phyloP scores from a whole-genome alignment of 768 basidiomycete genomes.

The Pleurotus giganteus region DNA sequence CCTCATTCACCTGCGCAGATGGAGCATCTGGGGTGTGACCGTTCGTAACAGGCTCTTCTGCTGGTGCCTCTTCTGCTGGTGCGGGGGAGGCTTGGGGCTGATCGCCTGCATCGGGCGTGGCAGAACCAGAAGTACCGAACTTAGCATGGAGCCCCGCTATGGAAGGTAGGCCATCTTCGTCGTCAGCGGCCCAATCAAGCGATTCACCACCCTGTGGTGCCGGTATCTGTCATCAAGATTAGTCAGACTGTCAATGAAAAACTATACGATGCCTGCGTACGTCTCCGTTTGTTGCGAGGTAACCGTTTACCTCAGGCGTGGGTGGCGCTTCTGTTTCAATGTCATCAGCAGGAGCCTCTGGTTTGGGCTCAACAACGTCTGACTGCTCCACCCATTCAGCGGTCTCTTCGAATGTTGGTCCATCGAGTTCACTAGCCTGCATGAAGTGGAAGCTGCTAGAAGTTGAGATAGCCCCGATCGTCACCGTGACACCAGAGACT shows the following conservation, averaged over 20 bases:
- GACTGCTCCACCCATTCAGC: slow-evolving; percentile 57
- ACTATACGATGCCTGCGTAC: slow-evolving; percentile 13
- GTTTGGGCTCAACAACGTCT: slow-evolving; percentile 27
- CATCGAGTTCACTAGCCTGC: slow-evolving; percentile 76
- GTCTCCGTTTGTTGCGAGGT: slow-evolving; percentile 13
- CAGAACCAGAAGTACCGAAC: slow-evolving; percentile 72
- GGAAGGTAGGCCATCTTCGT: slow-evolving; percentile 76
- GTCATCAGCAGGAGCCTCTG: slow-evolving; percentile 15
- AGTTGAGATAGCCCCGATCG: slow-evolving; percentile 35
- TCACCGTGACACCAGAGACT: slow-evolving; percentile 26
- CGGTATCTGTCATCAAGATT: slow-evolving; percentile 10
- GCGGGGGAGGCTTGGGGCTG: slow-evolving; percentile 26
- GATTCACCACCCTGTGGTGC: slow-evolving; percentile 27
- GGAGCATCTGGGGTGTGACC: slow-evolving; percentile 22
- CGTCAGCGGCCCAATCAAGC: slow-evolving; percentile 83
- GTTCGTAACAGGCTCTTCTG: slow-evolving; percentile 22
- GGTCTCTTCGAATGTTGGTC: slow-evolving; percentile 45
- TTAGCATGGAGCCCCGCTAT: slow-evolving; percentile 74
- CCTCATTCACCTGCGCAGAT: slow-evolving; percentile 34
- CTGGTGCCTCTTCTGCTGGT: slow-evolving; percentile 20
- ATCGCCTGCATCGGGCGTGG: slow-evolving; percentile 51
- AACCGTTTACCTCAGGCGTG: slow-evolving; percentile 11
- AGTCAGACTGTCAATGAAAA: not conserved
- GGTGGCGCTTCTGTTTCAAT: slow-evolving; percentile 6
- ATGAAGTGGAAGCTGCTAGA: slow-evolving; percentile 75